Conservation (phyloP, 495 filamentous ascomycete species). For the Neurospora sp. region DNA sequence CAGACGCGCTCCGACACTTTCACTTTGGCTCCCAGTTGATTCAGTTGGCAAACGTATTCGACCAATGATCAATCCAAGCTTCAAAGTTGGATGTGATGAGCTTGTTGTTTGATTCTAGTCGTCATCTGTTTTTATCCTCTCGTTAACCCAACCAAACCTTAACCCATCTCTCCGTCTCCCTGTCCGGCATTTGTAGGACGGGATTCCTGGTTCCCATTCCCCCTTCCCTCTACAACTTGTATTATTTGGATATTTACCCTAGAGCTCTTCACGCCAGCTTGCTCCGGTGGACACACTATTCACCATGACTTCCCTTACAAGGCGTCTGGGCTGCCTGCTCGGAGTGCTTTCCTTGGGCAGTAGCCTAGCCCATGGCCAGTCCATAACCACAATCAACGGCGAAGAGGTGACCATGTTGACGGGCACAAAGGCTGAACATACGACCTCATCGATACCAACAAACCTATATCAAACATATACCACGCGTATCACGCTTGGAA, state of each 20-base stretch:
- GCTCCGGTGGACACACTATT: neutral
- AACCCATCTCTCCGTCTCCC: neutral
- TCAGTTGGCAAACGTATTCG: neutral
- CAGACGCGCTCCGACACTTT: neutral
- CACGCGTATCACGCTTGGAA: constrained; percentile 26
- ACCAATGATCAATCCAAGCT: neutral
- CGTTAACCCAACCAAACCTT: neutral
- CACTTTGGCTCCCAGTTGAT: neutral
- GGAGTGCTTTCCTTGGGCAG: neutral
- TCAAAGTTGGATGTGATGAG: neutral
- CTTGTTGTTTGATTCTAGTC: neutral
- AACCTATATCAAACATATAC: constrained; percentile 27
- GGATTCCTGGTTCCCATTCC: neutral
- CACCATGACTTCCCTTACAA: neutral
- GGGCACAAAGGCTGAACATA: constrained; percentile 23
- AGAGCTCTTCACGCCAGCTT: neutral
- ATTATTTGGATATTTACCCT: neutral
- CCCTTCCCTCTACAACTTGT: neutral
- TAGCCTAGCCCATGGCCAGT: neutral
- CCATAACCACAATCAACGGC: neutral
- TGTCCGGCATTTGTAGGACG: neutral
- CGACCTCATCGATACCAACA: constrained; percentile 20
- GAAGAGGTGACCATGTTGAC: constrained; percentile 26
- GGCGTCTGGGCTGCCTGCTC: neutral
- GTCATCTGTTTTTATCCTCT: neutral